Conservation (phyloP, 345 rosid genomes). For the Populus pruinosa region DNA sequence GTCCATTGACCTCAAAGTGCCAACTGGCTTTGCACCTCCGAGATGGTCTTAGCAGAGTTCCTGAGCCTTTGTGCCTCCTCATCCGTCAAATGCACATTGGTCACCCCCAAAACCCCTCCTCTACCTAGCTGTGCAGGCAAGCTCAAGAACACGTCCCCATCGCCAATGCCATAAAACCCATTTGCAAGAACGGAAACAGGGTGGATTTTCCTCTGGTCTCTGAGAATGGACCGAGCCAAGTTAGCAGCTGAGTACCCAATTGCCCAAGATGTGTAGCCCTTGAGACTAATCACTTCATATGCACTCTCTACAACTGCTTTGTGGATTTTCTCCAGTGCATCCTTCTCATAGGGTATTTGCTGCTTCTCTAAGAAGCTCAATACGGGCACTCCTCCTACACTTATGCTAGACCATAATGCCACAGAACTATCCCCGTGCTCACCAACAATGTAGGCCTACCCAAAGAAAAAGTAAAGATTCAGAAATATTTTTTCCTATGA, state of each 20-base stretch:
- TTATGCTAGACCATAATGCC: conserved; percentile 93
- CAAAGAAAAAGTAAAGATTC: background rate
- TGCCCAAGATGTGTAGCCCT: conserved; percentile 99
- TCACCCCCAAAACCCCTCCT: conserved; percentile 72
- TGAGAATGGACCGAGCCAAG: conserved; percentile 61
- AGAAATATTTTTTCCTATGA: background rate
- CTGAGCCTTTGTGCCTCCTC: conserved; percentile 58
- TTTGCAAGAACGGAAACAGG: conserved; percentile 85
- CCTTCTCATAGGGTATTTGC: conserved; percentile 71
- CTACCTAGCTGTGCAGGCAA: conserved; percentile 74
- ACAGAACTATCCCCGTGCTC: conserved; percentile 98
- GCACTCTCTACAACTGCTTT: conserved; percentile 63
- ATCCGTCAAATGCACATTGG: conserved; percentile 69
- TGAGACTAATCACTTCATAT: conserved; percentile 74
- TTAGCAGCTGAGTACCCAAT: conserved; percentile 89
- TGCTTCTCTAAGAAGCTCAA: conserved; percentile 67
- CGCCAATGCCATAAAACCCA: conserved; percentile 72
- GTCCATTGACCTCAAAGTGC: conserved; percentile 33
- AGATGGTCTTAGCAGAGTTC: conserved; percentile 64
- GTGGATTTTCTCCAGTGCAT: conserved; percentile 72
- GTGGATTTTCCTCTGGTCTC: conserved; percentile 91
- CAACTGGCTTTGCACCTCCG: conserved; percentile 67
- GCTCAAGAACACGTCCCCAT: conserved; percentile 79
- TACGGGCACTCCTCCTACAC: conserved; percentile 89
- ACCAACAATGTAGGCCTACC: conserved; percentile 75